These are phyloP conservation scores for Eragrostis nindensis DNA, from an alignment of 176 grass and related monocot species.

Conservation along the genomic window DNA sequence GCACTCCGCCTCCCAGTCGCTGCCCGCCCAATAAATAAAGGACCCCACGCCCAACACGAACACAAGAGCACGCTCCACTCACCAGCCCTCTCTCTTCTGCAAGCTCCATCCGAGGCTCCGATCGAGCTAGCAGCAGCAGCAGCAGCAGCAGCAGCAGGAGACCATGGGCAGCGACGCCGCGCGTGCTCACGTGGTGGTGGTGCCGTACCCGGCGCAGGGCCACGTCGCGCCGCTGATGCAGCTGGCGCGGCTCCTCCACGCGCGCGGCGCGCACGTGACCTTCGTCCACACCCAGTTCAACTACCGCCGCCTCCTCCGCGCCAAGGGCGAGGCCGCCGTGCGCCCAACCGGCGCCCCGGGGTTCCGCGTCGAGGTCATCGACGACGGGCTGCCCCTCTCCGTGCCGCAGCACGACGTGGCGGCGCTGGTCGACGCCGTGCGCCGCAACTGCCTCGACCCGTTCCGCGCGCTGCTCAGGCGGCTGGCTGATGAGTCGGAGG, in stretches of 20 bases:
- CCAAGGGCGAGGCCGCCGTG: background rate
- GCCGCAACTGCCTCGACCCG: conserved; percentile 39
- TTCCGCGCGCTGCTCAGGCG: conserved; percentile 31
- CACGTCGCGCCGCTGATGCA: conserved; percentile 50
- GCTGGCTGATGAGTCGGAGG: background rate
- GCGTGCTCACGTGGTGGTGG: conserved; percentile 9
- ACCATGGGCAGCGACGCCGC: background rate
- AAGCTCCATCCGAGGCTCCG: too few relatives aligned
- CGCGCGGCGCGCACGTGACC: background rate
- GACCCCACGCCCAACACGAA: background rate
- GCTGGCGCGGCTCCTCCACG: conserved; percentile 49
- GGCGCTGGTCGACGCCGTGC: conserved; percentile 3
- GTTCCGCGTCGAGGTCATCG: conserved; percentile 47
- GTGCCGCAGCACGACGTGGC: conserved; percentile 20
- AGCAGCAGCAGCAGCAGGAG: background rate
- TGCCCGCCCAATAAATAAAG: background rate
- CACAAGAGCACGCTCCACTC: background rate
- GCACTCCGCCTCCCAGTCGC: background rate
- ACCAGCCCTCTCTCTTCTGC: background rate
- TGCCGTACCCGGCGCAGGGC: conserved; percentile 44
- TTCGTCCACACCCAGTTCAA: background rate
- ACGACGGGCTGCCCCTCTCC: conserved; percentile 35
- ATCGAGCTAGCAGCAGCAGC: too few relatives aligned
- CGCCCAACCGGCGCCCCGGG: background rate
- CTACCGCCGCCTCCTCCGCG: background rate